Percentiles rank a stretch among this genome's conserved stretches.
Conservation (phyloP, 2,329 filamentous ascomycete genomes). For the Aspergillus brunneoviolaceus region DNA sequence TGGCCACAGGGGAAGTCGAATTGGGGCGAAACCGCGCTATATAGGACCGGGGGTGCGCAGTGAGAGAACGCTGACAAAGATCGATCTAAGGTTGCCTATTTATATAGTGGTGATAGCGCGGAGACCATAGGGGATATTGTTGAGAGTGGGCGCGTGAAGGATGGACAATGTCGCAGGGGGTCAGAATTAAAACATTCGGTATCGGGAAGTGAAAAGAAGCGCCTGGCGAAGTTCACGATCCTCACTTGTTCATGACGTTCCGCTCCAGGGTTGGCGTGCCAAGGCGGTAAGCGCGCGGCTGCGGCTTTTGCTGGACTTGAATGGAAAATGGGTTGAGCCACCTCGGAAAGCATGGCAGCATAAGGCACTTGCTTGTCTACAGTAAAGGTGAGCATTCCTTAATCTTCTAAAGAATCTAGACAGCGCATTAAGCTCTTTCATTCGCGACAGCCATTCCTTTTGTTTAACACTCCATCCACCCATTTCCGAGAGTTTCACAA, state of each 20-base stretch:
- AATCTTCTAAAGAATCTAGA: neutral
- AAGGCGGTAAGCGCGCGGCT: constrained; percentile 35
- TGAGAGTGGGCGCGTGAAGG: constrained; percentile 13
- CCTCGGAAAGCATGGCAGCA: constrained; percentile 12
- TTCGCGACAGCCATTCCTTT: neutral
- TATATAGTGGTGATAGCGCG: neutral
- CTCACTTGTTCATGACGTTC: constrained; percentile 31
- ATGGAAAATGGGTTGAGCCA: constrained; percentile 10
- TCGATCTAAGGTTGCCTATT: neutral
- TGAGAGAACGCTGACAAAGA: neutral
- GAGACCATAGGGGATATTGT: neutral
- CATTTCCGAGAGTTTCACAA: constrained; percentile 11
- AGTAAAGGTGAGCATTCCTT: no score
- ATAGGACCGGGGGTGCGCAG: constrained; percentile 9
- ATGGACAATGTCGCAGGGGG: neutral
- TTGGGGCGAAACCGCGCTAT: constrained; percentile 11
- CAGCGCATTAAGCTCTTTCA: neutral
- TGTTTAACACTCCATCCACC: neutral
- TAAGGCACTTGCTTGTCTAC: neutral
- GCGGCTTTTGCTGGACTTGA: constrained; percentile 11
- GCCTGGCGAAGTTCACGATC: constrained; percentile 13
- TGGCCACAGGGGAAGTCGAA: constrained; percentile 9
- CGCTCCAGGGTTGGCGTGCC: constrained; percentile 25
- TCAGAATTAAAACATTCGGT: constrained; percentile 5
- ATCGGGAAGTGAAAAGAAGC: constrained; percentile 20